Percentiles rank a stretch among this genome's conserved stretches.
phyloP scores from a whole-genome alignment of 1,284 basidiomycete genomes.

The Cronartium quercuum region DNA sequence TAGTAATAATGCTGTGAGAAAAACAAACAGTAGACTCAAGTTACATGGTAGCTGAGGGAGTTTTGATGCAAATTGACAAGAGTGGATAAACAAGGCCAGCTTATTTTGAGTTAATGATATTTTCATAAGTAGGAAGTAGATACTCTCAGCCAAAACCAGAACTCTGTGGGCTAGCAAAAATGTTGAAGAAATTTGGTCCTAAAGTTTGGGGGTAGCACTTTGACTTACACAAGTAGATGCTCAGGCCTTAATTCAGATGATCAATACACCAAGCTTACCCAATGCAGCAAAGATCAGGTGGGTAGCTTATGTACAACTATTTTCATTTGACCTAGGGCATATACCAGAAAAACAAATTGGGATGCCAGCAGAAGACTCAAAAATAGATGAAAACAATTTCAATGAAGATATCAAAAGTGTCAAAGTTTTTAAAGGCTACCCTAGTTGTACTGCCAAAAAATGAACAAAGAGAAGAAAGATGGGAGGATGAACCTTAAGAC shows the following conservation, averaged over 20 bases:
- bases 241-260: neutral
- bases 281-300: slow-evolving; percentile 8
- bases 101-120: neutral
- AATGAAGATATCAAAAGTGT: no score
- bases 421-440: no score
- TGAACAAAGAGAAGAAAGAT: no score
- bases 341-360: neutral
- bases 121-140: neutral
- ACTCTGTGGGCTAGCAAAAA: slow-evolving; percentile 7
- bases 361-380: no score
- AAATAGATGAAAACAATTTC: no score
- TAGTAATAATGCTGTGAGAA: no score
- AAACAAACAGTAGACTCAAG: neutral
- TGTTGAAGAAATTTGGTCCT: neutral
- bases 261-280: neutral
- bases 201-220: neutral
- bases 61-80: neutral
- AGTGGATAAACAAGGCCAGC: neutral
- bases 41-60: neutral
- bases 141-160: slow-evolving; percentile 14
- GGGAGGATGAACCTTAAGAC: no score
- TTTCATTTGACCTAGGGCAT: slow-evolving; percentile 6
- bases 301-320: slow-evolving; percentile 10
- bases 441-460: no score
- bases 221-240: neutral